Base-by-base conservation (phyloP, 176 grass and related monocot genomes). In the Cenchrus americanus region DNA sequence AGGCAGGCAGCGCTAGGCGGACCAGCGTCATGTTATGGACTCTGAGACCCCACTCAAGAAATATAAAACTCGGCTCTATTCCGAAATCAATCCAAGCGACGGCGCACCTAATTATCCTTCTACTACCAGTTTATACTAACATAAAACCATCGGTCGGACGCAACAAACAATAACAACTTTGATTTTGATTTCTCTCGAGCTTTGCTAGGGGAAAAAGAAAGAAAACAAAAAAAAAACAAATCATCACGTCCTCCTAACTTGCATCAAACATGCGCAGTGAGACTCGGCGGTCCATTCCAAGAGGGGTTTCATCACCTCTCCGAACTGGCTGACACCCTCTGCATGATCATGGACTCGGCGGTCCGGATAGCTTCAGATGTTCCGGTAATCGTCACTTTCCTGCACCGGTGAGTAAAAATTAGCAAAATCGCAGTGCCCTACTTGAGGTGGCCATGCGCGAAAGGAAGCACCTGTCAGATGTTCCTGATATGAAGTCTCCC, bases 351-450 rank as follows among this genome's bases (percentile, higher is more conserved):
- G 51, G 89, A 80, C 81, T 99, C 93, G 0, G 96, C 96, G 7
- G 88, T 86, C 61, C 74, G 88, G 54, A 99, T 89, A 24, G 96
- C 91, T 74, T 99, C 96, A 0, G 81, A 69, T 76, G 96, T 77
- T 82, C 96, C 96, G 21, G 93, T 92, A 47, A 99, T 96, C 54
- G 96, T 96, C 63, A 99, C 96, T 92, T 96, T 99, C 93, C 96
- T 99, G 87, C 68, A 79, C 7, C 10, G 40, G 34, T 2, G 24
- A 86, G 34, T 53, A 50, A 32, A 32, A 23, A 64, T 78, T 82
- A 54, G 55, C 12, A n/a, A n/a, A n/a, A 24, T 12, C 58, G 2
- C 23, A 24, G 3, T 61, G 17, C 69, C 62, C 6, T 63, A 14
- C 1, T 37, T 37, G 34, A 42, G 26, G n/a, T 1, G 15, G 26